Conservation (phyloP, 2,329 filamentous ascomycete species). For the Botryotinia narcissicola region DNA sequence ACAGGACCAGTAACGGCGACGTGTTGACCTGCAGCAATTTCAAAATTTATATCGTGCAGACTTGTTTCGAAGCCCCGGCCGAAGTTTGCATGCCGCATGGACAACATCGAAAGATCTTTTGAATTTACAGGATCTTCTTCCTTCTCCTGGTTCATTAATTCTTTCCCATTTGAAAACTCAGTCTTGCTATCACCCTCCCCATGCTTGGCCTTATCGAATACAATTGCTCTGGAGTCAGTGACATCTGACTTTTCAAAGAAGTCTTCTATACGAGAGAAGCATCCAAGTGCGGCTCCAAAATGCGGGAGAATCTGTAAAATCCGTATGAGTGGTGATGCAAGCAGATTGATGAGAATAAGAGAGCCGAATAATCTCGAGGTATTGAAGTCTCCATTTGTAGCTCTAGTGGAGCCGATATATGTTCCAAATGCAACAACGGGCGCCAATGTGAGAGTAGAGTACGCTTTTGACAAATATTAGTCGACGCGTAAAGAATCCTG, state of each 20-base stretch:
- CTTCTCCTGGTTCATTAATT: not conserved
- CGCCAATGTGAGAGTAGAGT: not conserved
- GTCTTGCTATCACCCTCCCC: not conserved
- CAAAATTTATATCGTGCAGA: not conserved
- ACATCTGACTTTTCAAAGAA: not conserved
- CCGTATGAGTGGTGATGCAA: not conserved
- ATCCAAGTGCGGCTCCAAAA: not conserved
- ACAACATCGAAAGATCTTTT: not conserved
- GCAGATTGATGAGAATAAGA: not conserved
- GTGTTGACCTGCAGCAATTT: not conserved
- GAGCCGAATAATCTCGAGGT: not conserved
- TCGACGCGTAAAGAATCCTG: not conserved
- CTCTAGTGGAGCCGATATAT: not conserved
- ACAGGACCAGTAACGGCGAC: conserved; percentile 18
- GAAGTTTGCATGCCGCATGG: not conserved
- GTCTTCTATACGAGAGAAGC: not conserved
- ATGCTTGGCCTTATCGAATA: not conserved
- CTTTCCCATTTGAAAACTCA: not conserved
- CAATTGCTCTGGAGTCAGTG: not conserved
- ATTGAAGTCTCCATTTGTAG: not conserved
- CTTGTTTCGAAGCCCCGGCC: not conserved
- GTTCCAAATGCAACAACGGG: not conserved
- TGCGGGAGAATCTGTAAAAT: not conserved
- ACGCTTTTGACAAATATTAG: not conserved
- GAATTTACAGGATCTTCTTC: not conserved